Conservation (phyloP, 352 stramenopile species). For the Saprolegnia diclina region DNA sequence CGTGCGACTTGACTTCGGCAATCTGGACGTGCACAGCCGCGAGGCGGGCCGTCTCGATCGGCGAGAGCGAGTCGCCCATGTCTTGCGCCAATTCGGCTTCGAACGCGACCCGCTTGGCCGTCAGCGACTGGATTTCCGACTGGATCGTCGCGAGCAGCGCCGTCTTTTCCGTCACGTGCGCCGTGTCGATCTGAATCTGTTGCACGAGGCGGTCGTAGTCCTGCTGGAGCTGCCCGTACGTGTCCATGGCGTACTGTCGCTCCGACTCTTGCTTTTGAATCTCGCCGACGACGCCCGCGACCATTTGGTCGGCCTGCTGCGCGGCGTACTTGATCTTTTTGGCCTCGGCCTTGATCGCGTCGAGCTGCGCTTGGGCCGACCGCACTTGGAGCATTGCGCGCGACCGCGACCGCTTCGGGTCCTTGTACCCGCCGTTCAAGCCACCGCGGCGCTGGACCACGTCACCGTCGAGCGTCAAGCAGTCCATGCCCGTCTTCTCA, state of each 20-base stretch:
- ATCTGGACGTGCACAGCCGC: constrained; percentile 63
- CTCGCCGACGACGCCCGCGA: constrained; percentile 72
- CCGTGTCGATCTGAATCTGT: constrained; percentile 63
- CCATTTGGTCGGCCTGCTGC: constrained; percentile 86
- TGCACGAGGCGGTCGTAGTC: constrained; percentile 73
- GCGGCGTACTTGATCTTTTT: constrained; percentile 81
- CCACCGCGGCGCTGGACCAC: constrained; percentile 95
- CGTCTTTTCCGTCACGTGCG: constrained; percentile 49
- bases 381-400: constrained; percentile 83
- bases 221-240: constrained; percentile 70
- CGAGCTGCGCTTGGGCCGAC: constrained; percentile 62
- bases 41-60: constrained; percentile 43
- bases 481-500: constrained; percentile 92
- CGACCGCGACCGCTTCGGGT: constrained; percentile 72
- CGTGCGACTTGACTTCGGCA: constrained; percentile 75
- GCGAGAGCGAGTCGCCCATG: constrained; percentile 69
- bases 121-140: constrained; percentile 55
- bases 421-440: constrained; percentile 96
- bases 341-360: constrained; percentile 63
- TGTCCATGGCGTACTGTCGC: constrained; percentile 62
- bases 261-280: constrained; percentile 81
- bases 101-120: constrained; percentile 46
- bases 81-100: constrained; percentile 54
- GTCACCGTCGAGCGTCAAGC: constrained; percentile 97
- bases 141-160: constrained; percentile 52